A percentile compares a stretch with the other conserved stretches of the same genome.
Conservation (phyloP, 345 rosid genomes). For the Melaleuca quinquenervia region DNA sequence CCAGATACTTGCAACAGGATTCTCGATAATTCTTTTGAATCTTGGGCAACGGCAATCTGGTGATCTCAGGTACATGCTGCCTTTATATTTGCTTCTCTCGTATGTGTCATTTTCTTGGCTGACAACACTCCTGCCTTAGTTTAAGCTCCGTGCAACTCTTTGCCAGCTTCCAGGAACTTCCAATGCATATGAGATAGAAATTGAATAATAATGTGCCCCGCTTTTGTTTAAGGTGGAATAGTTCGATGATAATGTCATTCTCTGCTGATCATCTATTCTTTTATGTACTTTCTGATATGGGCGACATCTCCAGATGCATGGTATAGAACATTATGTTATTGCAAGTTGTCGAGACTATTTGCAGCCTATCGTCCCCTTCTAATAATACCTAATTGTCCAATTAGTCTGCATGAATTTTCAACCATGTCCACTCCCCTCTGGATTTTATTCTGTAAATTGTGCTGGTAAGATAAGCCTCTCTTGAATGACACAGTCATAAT, state of each 20-base stretch:
- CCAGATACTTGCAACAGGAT: conserved; percentile 81
- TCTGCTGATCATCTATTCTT: neutral
- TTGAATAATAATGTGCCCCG: neutral
- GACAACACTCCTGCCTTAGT: neutral
- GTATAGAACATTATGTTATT: neutral
- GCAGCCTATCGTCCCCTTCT: neutral
- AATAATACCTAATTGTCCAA: neutral
- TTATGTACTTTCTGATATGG: neutral
- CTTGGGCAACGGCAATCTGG: conserved; percentile 79
- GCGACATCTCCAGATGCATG: neutral
- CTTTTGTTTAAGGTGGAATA: neutral
- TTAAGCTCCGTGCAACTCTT: neutral
- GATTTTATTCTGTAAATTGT: neutral
- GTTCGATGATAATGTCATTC: neutral
- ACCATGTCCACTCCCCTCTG: neutral
- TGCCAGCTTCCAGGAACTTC: neutral
- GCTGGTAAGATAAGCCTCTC: neutral
- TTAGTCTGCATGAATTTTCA: neutral
- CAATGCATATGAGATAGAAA: neutral
- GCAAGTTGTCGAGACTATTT: neutral
- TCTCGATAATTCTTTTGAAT: conserved; percentile 62
- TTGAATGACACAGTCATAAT: neutral
- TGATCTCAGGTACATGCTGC: conserved; percentile 52
- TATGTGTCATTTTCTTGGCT: neutral
- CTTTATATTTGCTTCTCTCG: neutral